A percentile compares a stretch with the other conserved stretches of the same genome.
Evolutionary conservation across 2,329 filamentous ascomycete genomes (phyloP).

Genomic region (Thyridium curvatum): DNA sequence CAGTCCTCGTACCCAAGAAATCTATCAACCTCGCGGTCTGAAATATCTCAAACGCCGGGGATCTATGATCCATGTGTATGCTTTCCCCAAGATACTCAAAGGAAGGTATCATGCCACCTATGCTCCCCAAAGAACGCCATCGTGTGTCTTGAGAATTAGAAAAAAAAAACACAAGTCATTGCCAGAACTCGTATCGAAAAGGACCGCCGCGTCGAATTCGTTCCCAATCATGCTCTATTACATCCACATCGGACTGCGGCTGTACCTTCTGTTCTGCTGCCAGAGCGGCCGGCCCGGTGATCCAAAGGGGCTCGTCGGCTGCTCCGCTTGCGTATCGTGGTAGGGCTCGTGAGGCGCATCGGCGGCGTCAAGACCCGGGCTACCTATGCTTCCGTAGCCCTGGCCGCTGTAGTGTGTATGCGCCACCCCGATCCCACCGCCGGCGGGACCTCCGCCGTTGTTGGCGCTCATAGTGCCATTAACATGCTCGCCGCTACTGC

Average conservation of each 20-base stretch:
- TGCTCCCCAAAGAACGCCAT: no score
- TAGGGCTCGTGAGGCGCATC: neutral
- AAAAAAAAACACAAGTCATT: neutral
- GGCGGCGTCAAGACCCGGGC: no score
- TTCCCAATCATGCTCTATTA: conserved; percentile 14
- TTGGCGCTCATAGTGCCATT: conserved; percentile 6
- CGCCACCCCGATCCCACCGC: conserved; percentile 1
- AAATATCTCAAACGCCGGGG: no score
- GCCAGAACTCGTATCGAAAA: no score
- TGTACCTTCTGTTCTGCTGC: conserved; percentile 46
- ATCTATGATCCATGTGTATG: no score
- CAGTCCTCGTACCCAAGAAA: no score
- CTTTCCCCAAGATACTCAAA: no score
- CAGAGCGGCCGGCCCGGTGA: conserved; percentile 32
- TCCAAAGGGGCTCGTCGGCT: neutral
- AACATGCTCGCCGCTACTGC: conserved; percentile 6
- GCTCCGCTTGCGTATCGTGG: conserved; percentile 1
- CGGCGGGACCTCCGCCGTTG: conserved; percentile 4
- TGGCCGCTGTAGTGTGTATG: neutral
- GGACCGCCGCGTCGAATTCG: no score
- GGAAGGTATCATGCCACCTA: no score
- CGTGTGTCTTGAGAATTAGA: neutral
- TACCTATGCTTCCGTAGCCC: neutral
- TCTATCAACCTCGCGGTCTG: no score
- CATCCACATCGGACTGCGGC: conserved; percentile 42